phyloP scores from a whole-genome alignment of 306 rosid genomes.

The Notholithocarpus densiflorus region DNA sequence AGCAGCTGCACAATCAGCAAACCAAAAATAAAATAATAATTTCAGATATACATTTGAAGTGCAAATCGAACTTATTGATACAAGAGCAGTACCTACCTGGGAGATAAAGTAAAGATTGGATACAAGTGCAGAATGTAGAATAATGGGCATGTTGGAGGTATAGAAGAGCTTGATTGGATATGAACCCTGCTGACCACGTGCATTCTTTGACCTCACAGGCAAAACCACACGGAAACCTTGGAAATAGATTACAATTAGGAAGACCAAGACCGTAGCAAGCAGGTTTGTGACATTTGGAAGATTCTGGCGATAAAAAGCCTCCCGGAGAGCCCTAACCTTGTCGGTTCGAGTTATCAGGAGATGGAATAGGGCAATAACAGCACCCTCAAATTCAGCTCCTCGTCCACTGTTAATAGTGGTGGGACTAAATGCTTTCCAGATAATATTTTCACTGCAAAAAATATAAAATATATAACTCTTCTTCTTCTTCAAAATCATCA shows the following conservation, averaged over 20 bases:
- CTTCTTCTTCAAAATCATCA: background rate
- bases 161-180: constrained; percentile 93
- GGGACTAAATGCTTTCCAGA: constrained; percentile 97
- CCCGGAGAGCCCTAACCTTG: constrained; percentile 85
- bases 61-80: background rate
- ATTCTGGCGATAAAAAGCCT: constrained; percentile 91
- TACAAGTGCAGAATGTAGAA: constrained; percentile 95
- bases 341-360: constrained; percentile 80
- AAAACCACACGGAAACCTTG: constrained; percentile 97
- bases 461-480: too few species aligned
- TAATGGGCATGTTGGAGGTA: constrained; percentile 97
- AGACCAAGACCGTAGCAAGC: constrained; percentile 80
- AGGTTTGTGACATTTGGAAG: constrained; percentile 95
- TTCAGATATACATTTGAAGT: background rate
- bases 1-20: constrained; percentile 50
- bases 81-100: constrained; percentile 55
- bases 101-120: constrained; percentile 92
- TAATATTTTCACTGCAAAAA: constrained; percentile 70
- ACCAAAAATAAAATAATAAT: background rate
- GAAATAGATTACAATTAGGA: constrained; percentile 83
- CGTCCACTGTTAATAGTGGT: constrained; percentile 95
- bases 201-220: constrained; percentile 95
- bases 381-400: constrained; percentile 96
- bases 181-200: constrained; percentile 95
- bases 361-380: constrained; percentile 90